phyloP scores from a whole-genome alignment of 208 protist genomes.

The Trypanosoma lewisi region DNA sequence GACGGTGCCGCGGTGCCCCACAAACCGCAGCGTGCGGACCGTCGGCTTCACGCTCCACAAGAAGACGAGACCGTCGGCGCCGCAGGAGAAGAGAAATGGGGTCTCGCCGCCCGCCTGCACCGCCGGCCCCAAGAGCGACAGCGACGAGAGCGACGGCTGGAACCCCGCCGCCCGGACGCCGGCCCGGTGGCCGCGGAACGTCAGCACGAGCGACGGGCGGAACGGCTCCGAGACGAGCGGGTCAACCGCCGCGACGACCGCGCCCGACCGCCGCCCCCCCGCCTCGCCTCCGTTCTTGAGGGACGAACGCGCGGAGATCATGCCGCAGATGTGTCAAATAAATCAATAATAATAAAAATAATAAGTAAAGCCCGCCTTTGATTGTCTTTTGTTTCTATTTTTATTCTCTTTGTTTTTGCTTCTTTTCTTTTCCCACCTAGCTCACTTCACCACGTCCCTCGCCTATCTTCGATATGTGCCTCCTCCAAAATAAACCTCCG shows the following conservation, averaged over 20 bases:
- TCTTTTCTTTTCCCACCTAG: not conserved
- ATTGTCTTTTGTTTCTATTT: no score
- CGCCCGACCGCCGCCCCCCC: not conserved
- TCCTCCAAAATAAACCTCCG: no score
- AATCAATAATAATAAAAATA: no score
- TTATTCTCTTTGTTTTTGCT: not conserved
- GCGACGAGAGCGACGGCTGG: constrained; percentile 21
- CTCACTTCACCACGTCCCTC: no score
- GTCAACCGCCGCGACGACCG: constrained; percentile 7
- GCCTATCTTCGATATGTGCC: no score
- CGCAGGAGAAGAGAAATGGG: constrained; percentile 61
- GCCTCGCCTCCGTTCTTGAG: not conserved
- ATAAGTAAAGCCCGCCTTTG: no score
- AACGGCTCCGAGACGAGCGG: constrained; percentile 15
- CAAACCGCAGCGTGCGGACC: constrained; percentile 71
- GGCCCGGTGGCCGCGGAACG: constrained; percentile 74
- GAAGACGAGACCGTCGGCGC: constrained; percentile 77
- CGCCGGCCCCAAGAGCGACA: no score
- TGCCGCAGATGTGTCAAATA: constrained; percentile 2
- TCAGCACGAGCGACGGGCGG: constrained; percentile 60
- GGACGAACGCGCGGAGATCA: not conserved
- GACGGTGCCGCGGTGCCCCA: constrained; percentile 77
- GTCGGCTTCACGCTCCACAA: constrained; percentile 81
- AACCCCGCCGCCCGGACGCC: constrained; percentile 55
- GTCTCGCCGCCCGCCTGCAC: no score